A percentile compares a stretch with the other conserved stretches of the same genome.
These are phyloP conservation scores for Globisporangium ultimum DNA, from an alignment of 352 stramenopile species.

Conservation along the genomic window DNA sequence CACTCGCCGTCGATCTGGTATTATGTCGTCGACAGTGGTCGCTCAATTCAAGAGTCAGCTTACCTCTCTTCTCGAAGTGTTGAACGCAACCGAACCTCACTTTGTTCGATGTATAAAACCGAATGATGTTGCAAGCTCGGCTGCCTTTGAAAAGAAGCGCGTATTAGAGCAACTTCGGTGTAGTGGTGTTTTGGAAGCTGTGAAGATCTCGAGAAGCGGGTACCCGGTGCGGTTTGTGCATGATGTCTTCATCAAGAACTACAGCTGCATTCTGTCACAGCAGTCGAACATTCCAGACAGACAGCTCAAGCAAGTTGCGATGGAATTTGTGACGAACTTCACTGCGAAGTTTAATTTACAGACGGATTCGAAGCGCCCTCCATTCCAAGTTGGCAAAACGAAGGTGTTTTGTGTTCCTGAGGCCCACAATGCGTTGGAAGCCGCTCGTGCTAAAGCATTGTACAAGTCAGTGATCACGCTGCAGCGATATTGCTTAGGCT, in stretches of 20 bases:
- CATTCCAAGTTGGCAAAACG: slow-evolving; percentile 79
- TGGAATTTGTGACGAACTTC: slow-evolving; percentile 44
- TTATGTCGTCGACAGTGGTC: slow-evolving; percentile 82
- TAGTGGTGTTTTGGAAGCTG: slow-evolving; percentile 84
- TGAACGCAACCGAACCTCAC: slow-evolving; percentile 93
- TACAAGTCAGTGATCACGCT: slow-evolving; percentile 72
- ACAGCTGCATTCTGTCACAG: slow-evolving; percentile 62
- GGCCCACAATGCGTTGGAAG: slow-evolving; percentile 67
- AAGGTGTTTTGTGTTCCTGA: slow-evolving; percentile 78
- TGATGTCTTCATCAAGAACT: slow-evolving; percentile 88
- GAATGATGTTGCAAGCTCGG: slow-evolving; percentile 66
- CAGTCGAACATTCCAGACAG: slow-evolving; percentile 32
- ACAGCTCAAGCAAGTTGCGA: slow-evolving; percentile 48
- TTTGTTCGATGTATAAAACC: slow-evolving; percentile 91
- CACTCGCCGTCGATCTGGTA: slow-evolving; percentile 56
- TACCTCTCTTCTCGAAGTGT: slow-evolving; percentile 87
- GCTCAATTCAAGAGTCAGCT: slow-evolving; percentile 95
- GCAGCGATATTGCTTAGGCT: slow-evolving; percentile 73
- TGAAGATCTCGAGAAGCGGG: slow-evolving; percentile 85
- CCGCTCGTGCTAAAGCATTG: slow-evolving; percentile 50
- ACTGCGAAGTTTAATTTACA: slow-evolving; percentile 29
- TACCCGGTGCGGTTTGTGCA: slow-evolving; percentile 95
- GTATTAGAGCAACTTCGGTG: slow-evolving; percentile 84
- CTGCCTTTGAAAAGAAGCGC: slow-evolving; percentile 58
- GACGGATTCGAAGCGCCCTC: slow-evolving; percentile 40